These are phyloP conservation scores for Cyberlindnera maritima DNA, from an alignment of 805 yeast species.

Conservation along the genomic window DNA sequence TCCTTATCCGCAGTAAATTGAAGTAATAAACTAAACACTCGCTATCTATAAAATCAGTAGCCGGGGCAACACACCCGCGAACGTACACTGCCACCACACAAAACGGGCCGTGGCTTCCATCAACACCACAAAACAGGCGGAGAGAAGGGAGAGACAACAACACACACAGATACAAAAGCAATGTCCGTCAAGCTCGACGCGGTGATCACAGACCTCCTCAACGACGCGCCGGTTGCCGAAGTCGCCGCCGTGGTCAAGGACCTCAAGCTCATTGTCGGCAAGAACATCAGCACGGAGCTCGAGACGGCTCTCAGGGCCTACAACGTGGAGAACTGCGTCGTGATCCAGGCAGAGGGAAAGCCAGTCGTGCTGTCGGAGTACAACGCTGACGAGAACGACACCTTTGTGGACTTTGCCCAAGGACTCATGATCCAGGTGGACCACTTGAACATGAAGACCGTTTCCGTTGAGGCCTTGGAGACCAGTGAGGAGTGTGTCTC, in stretches of 20 bases:
- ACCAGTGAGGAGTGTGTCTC: slow-evolving; percentile 19
- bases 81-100: no score
- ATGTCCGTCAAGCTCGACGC: slow-evolving; percentile 9
- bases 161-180: neutral
- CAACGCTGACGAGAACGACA: slow-evolving; percentile 46
- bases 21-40: neutral
- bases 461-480: slow-evolving; percentile 46
- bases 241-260: slow-evolving; percentile 37
- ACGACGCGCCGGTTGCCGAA: slow-evolving; percentile 16
- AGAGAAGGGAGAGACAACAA: no score
- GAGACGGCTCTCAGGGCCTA: slow-evolving; percentile 38
- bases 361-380: slow-evolving; percentile 38
- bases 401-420: slow-evolving; percentile 49
- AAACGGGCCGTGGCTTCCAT: no score
- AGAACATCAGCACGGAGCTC: slow-evolving; percentile 33
- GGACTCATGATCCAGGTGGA: slow-evolving; percentile 58
- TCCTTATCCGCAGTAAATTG: slow-evolving; percentile 10
- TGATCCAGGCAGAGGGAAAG: slow-evolving; percentile 29
- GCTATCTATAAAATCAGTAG: neutral
- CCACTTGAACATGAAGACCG: slow-evolving; percentile 44
- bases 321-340: slow-evolving; percentile 37
- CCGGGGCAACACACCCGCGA: neutral
- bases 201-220: slow-evolving; percentile 10
- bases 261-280: slow-evolving; percentile 41
- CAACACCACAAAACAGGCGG: neutral